These are phyloP conservation scores for Colletotrichum plurivorum DNA, from an alignment of 2,329 filamentous ascomycete species.

Conservation along the genomic window DNA sequence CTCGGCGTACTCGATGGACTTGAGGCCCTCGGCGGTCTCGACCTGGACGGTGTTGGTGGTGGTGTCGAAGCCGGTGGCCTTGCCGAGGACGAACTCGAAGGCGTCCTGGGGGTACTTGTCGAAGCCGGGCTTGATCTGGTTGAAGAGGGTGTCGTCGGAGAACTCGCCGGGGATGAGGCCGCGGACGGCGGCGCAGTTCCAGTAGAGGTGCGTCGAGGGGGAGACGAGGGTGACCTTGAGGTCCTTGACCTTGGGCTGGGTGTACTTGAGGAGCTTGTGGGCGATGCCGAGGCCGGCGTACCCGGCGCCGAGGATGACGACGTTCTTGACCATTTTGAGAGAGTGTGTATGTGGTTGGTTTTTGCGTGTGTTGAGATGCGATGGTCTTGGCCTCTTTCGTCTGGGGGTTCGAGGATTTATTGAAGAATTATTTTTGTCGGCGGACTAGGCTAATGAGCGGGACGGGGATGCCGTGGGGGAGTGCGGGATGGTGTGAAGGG, in stretches of 20 bases:
- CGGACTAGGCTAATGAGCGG: not conserved
- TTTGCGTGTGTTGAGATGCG: not conserved
- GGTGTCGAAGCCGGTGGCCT: conserved; percentile 60
- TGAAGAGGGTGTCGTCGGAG: conserved; percentile 57
- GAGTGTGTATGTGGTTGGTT: not conserved
- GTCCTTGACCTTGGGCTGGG: conserved; percentile 49
- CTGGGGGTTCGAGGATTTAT: no score
- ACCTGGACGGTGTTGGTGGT: conserved; percentile 59
- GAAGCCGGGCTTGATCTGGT: conserved; percentile 59
- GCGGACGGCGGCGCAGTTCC: conserved; percentile 63
- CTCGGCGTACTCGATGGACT: conserved; percentile 63
- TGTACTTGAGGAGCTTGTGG: conserved; percentile 65
- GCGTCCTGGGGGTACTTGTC: conserved; percentile 59
- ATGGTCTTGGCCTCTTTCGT: not conserved
- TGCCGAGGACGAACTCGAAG: conserved; percentile 68
- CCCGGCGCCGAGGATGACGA: conserved; percentile 67
- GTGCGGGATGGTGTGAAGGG: conserved; percentile 27
- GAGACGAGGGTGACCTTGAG: conserved; percentile 62
- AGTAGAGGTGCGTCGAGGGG: conserved; percentile 65
- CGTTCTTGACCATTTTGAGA: conserved; percentile 42
- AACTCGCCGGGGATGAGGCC: conserved; percentile 62
- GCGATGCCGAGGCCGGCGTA: conserved; percentile 61
- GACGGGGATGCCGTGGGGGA: conserved; percentile 36
- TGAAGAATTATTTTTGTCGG: not conserved
- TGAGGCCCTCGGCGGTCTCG: conserved; percentile 50